phyloP scores from a whole-genome alignment of 371 early-diverging fungal species.

The Syncephalastrum racemosum region DNA sequence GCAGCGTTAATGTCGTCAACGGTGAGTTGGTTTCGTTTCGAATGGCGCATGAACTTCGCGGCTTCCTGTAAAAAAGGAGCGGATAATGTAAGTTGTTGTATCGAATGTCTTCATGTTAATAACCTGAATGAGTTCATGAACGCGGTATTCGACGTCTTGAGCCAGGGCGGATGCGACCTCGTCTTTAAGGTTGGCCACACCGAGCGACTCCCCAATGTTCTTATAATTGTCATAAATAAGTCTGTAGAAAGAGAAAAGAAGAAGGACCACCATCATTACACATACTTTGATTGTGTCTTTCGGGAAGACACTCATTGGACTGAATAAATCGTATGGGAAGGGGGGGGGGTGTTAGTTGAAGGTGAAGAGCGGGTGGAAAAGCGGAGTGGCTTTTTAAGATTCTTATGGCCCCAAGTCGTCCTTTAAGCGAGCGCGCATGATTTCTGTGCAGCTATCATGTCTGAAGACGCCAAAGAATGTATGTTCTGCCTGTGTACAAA shows the following conservation, averaged over 20 bases:
- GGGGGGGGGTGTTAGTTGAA: neutral
- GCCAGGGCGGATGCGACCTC: constrained; percentile 88
- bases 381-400: too few species aligned
- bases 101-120: neutral
- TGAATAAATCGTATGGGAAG: neutral
- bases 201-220: constrained; percentile 90
- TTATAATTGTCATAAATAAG: constrained; percentile 15
- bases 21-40: constrained; percentile 83
- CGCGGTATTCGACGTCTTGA: constrained; percentile 96
- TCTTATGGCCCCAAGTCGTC: too few species aligned
- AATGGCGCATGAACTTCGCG: constrained; percentile 97
- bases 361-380: neutral
- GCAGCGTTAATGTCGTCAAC: constrained; percentile 97
- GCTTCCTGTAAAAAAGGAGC: constrained; percentile 78
- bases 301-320: constrained; percentile 48
- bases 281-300: constrained; percentile 51
- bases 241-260: neutral
- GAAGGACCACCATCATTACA: neutral
- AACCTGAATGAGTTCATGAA: constrained; percentile 95
- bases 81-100: neutral
- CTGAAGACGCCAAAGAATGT: too few species aligned
- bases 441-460: too few species aligned
- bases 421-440: too few species aligned
- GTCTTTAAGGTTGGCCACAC: constrained; percentile 90
- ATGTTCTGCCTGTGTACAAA: too few species aligned